Base-by-base conservation (phyloP, 306 rosid genomes). In the Cucurbita moschata region DNA sequence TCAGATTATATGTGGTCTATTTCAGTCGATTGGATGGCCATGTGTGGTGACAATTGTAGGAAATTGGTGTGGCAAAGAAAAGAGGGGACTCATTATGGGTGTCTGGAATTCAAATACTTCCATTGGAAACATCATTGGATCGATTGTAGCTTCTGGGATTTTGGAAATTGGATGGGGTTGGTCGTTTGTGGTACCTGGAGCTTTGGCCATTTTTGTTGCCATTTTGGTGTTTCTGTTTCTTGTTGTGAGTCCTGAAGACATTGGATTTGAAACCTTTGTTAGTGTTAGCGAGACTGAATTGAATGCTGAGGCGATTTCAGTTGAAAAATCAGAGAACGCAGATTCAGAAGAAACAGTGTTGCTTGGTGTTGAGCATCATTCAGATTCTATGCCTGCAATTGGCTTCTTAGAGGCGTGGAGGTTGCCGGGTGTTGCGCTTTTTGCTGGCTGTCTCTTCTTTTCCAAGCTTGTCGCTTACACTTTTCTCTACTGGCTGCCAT, bases 11-110 rank as follows among this genome's bases (percentile, higher is more conserved):
- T 87, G 97, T 79, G 97, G 99, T 38, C 76, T 95, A 54, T 85
- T 95, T 88, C 96, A 95, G 82, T 91, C 99, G 10, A 89, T 95
- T 79, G 97, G 97, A 73, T 95, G 99, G 97, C 99, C 97, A 73
- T 95, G 95, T 84, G 99, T 89, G 80, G 96, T 92, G 71, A 90
- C 96, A 26, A 71, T 92, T 66, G 91, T 90, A 43, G 96, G 98
- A 53, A 89, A 88, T 77, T 92, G 98, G 98, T 84, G 80, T 61
- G 96, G 92, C 71, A 92, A 84, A 77, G 83, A 81, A 1, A 88
- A 88, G 86, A 84, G 98, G 85, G 98, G 98, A 4, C 86, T 92
- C 82, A 92, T 92, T 65, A 86, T 92, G 96, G 99, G 97, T 52
- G 71, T 88, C 8, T 95, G 99, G 99, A 91, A 81, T 80, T 89